Conservation (phyloP, 257 asterid genomes). For the Solanum rostratum region DNA sequence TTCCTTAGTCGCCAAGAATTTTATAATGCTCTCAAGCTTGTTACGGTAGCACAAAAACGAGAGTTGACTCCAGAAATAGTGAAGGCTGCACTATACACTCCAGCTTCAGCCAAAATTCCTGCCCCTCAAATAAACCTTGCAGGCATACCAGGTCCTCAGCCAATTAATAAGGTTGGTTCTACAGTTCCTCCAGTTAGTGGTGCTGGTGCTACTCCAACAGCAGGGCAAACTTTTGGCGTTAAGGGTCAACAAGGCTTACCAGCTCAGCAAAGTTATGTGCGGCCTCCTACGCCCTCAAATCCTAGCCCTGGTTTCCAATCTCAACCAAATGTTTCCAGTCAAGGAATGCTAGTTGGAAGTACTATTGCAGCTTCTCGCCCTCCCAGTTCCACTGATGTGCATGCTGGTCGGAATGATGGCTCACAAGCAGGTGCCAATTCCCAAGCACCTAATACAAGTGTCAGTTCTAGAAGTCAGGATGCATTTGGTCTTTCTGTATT, state of each 20-base stretch:
- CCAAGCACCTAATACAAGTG: conserved; percentile 38
- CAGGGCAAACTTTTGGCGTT: conserved; percentile 30
- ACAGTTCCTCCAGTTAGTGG: conserved; percentile 28
- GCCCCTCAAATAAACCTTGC: conserved; percentile 75
- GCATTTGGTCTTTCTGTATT: conserved; percentile 18
- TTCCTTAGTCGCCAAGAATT: conserved; percentile 80
- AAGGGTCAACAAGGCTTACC: conserved; percentile 32
- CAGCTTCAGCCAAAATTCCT: conserved; percentile 90
- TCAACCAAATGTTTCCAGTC: conserved; percentile 37
- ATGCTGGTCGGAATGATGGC: conserved; percentile 33
- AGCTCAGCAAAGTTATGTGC: conserved; percentile 35
- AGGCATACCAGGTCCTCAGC: conserved; percentile 30
- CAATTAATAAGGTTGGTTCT: conserved; percentile 29
- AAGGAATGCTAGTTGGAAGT: conserved; percentile 41
- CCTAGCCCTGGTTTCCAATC: conserved; percentile 49
- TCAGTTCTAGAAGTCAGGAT: conserved; percentile 32
- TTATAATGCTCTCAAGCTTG: conserved; percentile 92
- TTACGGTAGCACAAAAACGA: conserved; percentile 87
- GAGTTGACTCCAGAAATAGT: conserved; percentile 87
- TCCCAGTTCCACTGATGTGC: conserved; percentile 28
- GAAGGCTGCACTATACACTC: conserved; percentile 82
- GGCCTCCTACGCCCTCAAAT: conserved; percentile 46
- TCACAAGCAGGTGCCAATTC: conserved; percentile 33
- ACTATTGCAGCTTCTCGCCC: conserved; percentile 23
- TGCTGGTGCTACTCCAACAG: conserved; percentile 21